phyloP scores from a whole-genome alignment of 106 monocot genomes.

The Phalaenopsis equestris region DNA sequence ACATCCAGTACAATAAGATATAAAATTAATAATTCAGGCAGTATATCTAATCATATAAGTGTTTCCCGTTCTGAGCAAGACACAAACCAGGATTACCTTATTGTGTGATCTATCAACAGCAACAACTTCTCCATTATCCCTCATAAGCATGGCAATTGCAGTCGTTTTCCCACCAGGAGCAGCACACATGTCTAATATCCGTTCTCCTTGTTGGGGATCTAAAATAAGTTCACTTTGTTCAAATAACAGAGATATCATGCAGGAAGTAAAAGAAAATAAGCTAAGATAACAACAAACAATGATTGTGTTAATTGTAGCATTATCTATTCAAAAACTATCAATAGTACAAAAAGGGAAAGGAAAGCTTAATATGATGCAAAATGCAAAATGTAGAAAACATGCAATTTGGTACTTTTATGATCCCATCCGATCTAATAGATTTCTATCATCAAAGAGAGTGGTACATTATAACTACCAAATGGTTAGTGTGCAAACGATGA shows the following conservation, averaged over 20 bases:
- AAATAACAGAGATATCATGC: not conserved
- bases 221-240: constrained; percentile 10
- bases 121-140: constrained; percentile 78
- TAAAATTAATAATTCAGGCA: not conserved
- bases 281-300: not conserved
- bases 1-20: not conserved
- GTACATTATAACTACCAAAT: too few relatives aligned
- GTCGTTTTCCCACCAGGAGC: constrained; percentile 99
- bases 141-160: constrained; percentile 94
- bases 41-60: not conserved
- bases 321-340: constrained; percentile 4
- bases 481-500: too few relatives aligned
- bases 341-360: not conserved
- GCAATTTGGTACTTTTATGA: not conserved
- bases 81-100: constrained; percentile 38
- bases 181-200: constrained; percentile 98
- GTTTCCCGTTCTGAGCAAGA: not conserved
- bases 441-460: too few relatives aligned
- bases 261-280: not conserved
- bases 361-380: not conserved
- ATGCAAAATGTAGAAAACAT: not conserved
- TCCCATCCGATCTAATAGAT: too few relatives aligned
- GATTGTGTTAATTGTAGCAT: not conserved
- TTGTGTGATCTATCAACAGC: constrained; percentile 97
- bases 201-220: constrained; percentile 92